Evolutionary conservation across 306 rosid species (phyloP).

Genomic region (Neltuma alba): DNA sequence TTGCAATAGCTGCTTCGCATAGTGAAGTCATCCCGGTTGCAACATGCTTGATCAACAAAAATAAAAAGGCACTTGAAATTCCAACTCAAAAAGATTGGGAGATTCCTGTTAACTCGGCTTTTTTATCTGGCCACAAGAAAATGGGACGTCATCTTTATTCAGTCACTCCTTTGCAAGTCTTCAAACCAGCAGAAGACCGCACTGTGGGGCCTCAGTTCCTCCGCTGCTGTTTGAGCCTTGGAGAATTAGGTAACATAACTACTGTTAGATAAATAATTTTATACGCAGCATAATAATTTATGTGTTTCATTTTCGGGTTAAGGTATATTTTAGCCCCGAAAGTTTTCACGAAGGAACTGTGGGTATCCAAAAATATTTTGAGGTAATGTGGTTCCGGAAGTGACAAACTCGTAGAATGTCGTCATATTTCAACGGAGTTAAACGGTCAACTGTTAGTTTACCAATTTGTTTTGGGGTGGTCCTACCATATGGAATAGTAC

Average conservation of each 20-base stretch:
- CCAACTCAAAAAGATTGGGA: neutral
- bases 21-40: neutral
- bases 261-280: neutral
- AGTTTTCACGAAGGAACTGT: too few relatives aligned
- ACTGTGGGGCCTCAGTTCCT: fast-evolving
- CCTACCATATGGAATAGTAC: too few relatives aligned
- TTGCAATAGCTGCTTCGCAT: neutral
- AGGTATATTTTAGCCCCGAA: too few relatives aligned
- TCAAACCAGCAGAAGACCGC: neutral
- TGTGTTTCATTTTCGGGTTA: too few relatives aligned
- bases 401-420: too few relatives aligned
- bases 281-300: too few relatives aligned
- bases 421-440: too few relatives aligned
- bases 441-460: too few relatives aligned
- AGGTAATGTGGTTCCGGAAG: too few relatives aligned
- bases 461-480: too few relatives aligned
- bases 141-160: neutral
- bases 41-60: neutral
- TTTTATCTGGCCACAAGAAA: fast-evolving
- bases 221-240: fast-evolving
- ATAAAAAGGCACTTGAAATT: neutral
- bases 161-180: neutral
- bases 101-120: neutral
- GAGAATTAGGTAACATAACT: neutral
- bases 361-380: too few relatives aligned